Conservation (phyloP, 75 land plant species). For the Selaginella moellendorffii region DNA sequence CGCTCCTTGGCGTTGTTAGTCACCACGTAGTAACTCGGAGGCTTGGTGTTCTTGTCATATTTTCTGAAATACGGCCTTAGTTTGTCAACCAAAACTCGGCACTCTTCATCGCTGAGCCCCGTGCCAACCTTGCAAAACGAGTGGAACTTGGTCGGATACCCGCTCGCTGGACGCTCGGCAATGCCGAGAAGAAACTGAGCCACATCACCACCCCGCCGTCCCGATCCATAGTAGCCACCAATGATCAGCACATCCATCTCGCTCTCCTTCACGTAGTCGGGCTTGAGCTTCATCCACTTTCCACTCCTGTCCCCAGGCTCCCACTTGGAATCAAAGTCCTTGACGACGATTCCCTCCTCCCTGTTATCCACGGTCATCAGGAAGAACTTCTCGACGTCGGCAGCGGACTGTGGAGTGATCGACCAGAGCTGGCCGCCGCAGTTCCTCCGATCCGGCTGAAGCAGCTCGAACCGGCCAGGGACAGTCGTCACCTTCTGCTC, state of each 20-base stretch:
- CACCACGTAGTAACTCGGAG: slow-evolving; percentile 61
- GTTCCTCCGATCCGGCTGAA: slow-evolving; percentile 34
- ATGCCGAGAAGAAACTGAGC: slow-evolving; percentile 86
- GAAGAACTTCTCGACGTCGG: slow-evolving; percentile 71
- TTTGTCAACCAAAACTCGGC: slow-evolving; percentile 56
- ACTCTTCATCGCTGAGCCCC: slow-evolving; percentile 82
- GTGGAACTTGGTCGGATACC: slow-evolving; percentile 78
- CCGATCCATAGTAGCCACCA: slow-evolving; percentile 80
- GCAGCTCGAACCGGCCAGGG: slow-evolving; percentile 58
- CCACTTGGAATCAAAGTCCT: slow-evolving; percentile 95
- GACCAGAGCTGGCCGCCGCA: slow-evolving; percentile 71
- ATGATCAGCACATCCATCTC: slow-evolving; percentile 73
- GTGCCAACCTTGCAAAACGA: slow-evolving; percentile 94
- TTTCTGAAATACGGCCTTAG: slow-evolving; percentile 85
- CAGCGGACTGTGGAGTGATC: slow-evolving; percentile 36
- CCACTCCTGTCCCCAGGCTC: slow-evolving; percentile 94
- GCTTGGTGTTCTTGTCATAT: slow-evolving; percentile 51
- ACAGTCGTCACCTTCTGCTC: slow-evolving; percentile 52
- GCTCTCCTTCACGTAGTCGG: slow-evolving; percentile 53
- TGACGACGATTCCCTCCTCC: slow-evolving; percentile 89
- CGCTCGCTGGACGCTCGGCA: slow-evolving; percentile 48
- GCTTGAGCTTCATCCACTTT: slow-evolving; percentile 94
- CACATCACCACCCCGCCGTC: slow-evolving; percentile 89
- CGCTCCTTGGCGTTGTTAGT: slow-evolving; percentile 89
- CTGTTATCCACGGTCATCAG: slow-evolving; percentile 78